Base-by-base conservation (phyloP, 106 monocot species). In the Amphibolis antarctica region DNA sequence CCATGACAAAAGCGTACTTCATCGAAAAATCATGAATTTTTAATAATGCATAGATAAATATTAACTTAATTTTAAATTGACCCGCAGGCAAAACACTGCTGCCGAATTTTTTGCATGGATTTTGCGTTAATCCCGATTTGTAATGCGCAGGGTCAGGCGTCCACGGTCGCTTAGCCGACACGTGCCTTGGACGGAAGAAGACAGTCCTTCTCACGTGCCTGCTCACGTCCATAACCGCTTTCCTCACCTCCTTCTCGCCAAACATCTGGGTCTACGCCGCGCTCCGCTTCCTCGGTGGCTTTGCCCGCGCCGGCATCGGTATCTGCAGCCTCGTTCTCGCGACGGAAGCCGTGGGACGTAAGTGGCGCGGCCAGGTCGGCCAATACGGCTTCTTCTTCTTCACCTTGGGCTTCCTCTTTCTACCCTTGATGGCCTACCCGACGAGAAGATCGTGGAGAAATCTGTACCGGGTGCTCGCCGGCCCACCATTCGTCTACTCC, bases 371-470 rank as follows among this genome's bases (percentile, higher is more conserved):
- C 45, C 79, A 79, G 19, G 85, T 89, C 19, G 86, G 90, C 17
- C 80, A 86, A 31, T 86, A 76, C 50, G 83, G 83, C 52, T 86
- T 90, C 83, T 83, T 90, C 75, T 85, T 85, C 75, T 90, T 86
- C 83, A 83, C 86, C 52, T 12, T 81, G 6, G 90, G 90, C 10
- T 90, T 90, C 71, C 82, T 90, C 50, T 78, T 78, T 30, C 75
- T 90, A 12, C 90, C 90, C 3, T 19, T 78, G 15, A 68, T 90
- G 5, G 90, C 90, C 5, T 90, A 86, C 72, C 66, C 68, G 0
- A 65, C 77, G 1, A 65, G 86, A 19, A 24, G 61, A 42, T 78
- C 77, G 1, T 90, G 90, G 90, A 62, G 90, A 28, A 75, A 61
- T 66, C 42, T 90, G 1, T 90, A 90, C 74, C 68, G 73, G 5